Evolutionary conservation across 2,329 filamentous ascomycete genomes (phyloP).

Genomic region (Botrytis tulipae): DNA sequence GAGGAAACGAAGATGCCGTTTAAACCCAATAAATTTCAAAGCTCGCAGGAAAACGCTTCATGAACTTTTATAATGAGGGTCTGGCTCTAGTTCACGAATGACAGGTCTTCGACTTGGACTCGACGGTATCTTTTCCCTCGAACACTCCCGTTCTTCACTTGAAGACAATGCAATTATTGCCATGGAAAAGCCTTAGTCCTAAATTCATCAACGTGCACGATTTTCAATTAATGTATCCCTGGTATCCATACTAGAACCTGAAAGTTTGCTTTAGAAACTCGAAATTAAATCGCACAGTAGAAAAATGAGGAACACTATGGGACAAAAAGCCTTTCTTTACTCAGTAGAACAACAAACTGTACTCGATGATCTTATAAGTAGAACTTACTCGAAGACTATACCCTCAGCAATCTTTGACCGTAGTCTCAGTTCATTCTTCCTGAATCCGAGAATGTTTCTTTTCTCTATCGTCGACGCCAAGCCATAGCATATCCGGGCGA

Average conservation of each 20-base stretch:
- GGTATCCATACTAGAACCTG: background rate
- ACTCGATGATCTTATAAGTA: background rate
- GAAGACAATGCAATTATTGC: background rate
- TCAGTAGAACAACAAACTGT: background rate
- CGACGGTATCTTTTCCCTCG: fast-evolving
- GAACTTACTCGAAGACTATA: background rate
- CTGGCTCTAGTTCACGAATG: background rate
- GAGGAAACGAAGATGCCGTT: background rate
- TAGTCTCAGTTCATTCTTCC: background rate
- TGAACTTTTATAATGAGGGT: background rate
- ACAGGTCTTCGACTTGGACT: background rate
- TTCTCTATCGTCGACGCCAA: constrained; percentile 27
- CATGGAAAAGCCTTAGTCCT: background rate
- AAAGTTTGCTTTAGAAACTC: background rate
- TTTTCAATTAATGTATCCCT: background rate
- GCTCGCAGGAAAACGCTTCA: background rate
- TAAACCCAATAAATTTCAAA: background rate
- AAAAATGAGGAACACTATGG: background rate
- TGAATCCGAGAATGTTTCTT: constrained; percentile 20
- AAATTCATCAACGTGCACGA: background rate
- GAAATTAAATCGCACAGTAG: background rate
- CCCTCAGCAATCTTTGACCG: background rate
- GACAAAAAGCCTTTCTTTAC: background rate
- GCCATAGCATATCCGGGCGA: constrained; percentile 31
- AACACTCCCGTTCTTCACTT: background rate